phyloP scores from a whole-genome alignment of 2,329 filamentous ascomycete genomes.

The Fusarium longipes region DNA sequence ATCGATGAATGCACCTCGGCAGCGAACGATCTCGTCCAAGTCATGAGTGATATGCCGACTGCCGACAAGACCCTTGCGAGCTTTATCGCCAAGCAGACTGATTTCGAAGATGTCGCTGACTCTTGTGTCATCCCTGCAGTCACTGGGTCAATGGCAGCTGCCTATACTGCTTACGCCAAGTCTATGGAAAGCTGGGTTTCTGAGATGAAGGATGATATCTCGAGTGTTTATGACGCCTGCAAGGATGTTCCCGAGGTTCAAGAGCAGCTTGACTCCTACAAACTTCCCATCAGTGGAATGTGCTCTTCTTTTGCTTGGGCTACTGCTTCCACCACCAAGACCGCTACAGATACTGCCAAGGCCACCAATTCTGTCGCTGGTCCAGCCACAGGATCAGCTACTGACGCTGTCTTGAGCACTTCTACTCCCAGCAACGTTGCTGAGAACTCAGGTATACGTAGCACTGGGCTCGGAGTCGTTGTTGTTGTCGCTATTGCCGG shows the following conservation, averaged over 20 bases:
- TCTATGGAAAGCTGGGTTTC: constrained; percentile 4
- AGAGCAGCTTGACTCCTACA: not conserved
- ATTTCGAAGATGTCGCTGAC: not conserved
- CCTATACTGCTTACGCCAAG: constrained; percentile 3
- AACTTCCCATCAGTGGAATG: not conserved
- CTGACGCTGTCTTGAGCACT: not conserved
- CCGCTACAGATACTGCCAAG: not conserved
- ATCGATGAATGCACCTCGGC: not conserved
- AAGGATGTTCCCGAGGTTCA: not conserved
- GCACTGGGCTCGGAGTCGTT: not conserved
- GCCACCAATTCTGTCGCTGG: not conserved
- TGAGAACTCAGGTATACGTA: not conserved
- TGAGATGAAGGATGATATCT: not conserved
- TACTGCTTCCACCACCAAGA: not conserved
- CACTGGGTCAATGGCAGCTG: not conserved
- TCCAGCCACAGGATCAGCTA: not conserved
- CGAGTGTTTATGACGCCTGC: not conserved
- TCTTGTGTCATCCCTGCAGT: not conserved
- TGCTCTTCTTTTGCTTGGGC: not conserved
- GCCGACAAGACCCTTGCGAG: not conserved
- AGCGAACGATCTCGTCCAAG: not conserved
- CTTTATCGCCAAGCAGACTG: constrained; percentile 1
- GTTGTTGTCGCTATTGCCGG: not conserved
- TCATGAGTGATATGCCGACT: not conserved
- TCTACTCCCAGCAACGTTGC: not conserved